Evolutionary conservation across 2,329 filamentous ascomycete genomes (phyloP).

Genomic region (Hymenoscyphus fraxineus): DNA sequence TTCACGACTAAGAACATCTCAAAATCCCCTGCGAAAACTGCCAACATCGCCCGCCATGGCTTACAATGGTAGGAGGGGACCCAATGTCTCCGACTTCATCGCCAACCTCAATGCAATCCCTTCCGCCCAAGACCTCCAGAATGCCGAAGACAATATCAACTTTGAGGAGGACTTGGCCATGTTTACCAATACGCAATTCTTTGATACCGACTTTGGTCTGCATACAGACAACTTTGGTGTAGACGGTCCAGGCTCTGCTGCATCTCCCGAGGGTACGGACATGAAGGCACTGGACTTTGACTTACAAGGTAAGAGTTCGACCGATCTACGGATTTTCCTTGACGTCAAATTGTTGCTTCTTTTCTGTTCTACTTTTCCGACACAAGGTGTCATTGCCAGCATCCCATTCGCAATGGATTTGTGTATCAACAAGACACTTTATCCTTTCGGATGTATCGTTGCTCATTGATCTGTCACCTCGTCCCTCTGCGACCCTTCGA

Average conservation of each 20-base stretch:
- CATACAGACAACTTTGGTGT: slow-evolving; percentile 36
- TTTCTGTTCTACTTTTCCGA: not conserved
- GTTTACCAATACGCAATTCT: slow-evolving; percentile 80
- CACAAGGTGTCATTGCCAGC: slow-evolving; percentile 11
- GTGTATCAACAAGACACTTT: not conserved
- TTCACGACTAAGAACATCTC: not conserved
- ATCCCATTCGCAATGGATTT: slow-evolving; percentile 1
- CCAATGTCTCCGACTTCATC: slow-evolving; percentile 87
- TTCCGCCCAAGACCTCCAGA: slow-evolving; percentile 57
- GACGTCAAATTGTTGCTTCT: not conserved
- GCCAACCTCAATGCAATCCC: slow-evolving; percentile 75
- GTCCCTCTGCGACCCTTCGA: too few relatives aligned
- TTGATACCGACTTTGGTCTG: slow-evolving; percentile 68
- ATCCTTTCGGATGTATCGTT: not conserved
- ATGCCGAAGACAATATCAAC: slow-evolving; percentile 51
- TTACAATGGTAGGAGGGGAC: slow-evolving; percentile 72
- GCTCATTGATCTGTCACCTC: not conserved
- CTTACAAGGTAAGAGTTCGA: slow-evolving; percentile 39
- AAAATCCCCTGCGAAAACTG: not conserved
- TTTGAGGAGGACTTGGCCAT: slow-evolving; percentile 70
- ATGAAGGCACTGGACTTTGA: slow-evolving; percentile 48
- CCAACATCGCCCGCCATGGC: slow-evolving; percentile 42
- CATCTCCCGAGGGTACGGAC: slow-evolving; percentile 34
- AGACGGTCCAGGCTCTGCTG: slow-evolving; percentile 3
- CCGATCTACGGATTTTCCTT: not conserved